Evolutionary conservation across 2,329 filamentous ascomycete species (phyloP), one percentile per base, ranked within the genome.

Genomic region (Escovopsis weberi): DNA sequence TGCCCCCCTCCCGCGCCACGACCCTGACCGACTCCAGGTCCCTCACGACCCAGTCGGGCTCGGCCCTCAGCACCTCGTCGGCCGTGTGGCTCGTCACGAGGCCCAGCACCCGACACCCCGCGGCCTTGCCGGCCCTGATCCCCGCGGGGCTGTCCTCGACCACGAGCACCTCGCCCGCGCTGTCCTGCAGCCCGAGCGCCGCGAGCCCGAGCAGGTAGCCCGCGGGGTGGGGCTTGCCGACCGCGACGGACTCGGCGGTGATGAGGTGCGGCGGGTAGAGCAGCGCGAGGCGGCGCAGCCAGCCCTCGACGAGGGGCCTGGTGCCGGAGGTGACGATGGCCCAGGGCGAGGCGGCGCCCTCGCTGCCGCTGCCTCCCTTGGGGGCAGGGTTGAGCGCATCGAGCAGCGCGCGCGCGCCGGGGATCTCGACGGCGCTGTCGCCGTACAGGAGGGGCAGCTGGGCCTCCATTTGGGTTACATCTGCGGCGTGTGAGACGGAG

Each of bases 131-230:
- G 26, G 87, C 78, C 49, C 66, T 70, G 55, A 94, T 85, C 5
- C 88, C 88, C 7, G 86, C 85, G 5, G 88, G 87, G 43, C 85
- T 85, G 64, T 95, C 88, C 64, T 95, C 88, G 33, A 94, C 65
- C 39, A 95, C 88, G 43, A 94, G 67, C 37, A 89, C 63, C 30
- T 65, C 62, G 42, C 62, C 70, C 26, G 64, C 61, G 12, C 57
- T 56, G 32, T 65, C 67, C 18, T 68, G 57, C 18, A 78, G 59
- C 1, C 68, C 69, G 12, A 88, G 69, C 48, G 71, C 71, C 51
- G 74, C 66, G 38, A 76, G 74, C 12, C 82, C 84, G 41, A 87
- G 68, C 40, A 69, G 60, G 60, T 88, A 89, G 64, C 83, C 85
- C 12, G 71, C 63, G 26, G 84, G 84, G 59, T 88, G 79, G 0